Base-by-base conservation (phyloP, 495 filamentous ascomycete genomes). In the Xylaria sp. region DNA sequence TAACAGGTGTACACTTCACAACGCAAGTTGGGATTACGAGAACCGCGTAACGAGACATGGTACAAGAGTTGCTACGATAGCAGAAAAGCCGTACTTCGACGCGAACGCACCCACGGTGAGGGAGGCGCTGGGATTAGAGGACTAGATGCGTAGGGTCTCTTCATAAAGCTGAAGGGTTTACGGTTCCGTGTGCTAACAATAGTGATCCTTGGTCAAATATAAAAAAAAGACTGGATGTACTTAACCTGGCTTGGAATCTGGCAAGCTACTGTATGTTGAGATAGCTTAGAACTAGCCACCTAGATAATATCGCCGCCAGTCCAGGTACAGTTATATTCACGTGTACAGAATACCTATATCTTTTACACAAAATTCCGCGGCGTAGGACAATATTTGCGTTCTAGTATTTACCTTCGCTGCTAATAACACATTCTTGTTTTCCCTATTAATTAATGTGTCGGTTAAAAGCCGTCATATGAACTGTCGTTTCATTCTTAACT, bases 51-150 rank as follows among this genome's bases (percentile, higher is more conserved):
- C 40, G 40, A 44, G 61, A 43, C 40, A 67, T 7, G 68, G 68
- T 2, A 63, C 58, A 17, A 70, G 68, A 63, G 68, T 70, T 11
- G 29, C 35, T 24, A 67, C 68, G 1, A 31, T 70, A 19, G 68
- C 48, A 3, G 68, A 70, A 50, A 57, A 43, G 55, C 68, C 68
- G 48, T 70, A 70, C 41, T 70, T 70, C 14, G 68, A 70, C 35
- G 33, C 19, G 68, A 35, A 67, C 5, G 53, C 58, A 3, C 58
- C 68, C 9, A 63, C 58, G 1, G 48, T 58, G 52, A 70, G 68
- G 48, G 55, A 70, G 31, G 57, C 68, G n/a, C 41, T 70, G 41
- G 68, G 68, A 4, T n/a, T 69, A 55, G 53, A 57, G 53, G 53
- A 57, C 29, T 29, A 57, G 5, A 15, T 37, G 35, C 3, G 35